These are phyloP conservation scores for Trichoderma orchidacearum DNA, from an alignment of 495 filamentous ascomycete species.

Conservation along the genomic window DNA sequence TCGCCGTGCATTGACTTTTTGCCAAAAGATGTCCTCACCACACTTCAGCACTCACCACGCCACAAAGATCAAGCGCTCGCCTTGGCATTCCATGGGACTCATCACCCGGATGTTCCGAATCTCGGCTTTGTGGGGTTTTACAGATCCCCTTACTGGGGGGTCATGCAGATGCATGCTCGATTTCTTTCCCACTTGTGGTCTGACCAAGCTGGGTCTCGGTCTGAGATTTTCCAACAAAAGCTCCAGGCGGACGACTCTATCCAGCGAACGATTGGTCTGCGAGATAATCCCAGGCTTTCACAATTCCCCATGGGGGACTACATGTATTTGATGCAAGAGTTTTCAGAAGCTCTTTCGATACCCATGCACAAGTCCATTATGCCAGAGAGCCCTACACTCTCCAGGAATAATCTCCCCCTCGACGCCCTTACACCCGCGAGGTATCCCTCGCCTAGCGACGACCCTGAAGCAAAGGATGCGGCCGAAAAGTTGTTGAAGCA, in stretches of 20 bases:
- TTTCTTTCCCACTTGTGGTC: slow-evolving; percentile 39
- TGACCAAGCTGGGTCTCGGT: slow-evolving; percentile 6
- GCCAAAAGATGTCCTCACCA: slow-evolving; percentile 35
- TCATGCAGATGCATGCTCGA: slow-evolving; percentile 77
- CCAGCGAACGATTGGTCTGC: slow-evolving; percentile 25
- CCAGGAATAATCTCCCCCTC: slow-evolving; percentile 23
- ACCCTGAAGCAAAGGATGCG: slow-evolving; percentile 9
- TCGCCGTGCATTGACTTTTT: slow-evolving; percentile 47
- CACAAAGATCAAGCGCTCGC: slow-evolving; percentile 53
- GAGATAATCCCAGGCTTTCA: slow-evolving; percentile 28
- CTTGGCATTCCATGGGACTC: slow-evolving; percentile 50
- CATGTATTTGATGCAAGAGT: slow-evolving; percentile 60
- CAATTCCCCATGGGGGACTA: slow-evolving; percentile 81
- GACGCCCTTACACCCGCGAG: slow-evolving; percentile 31
- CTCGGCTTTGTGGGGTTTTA: slow-evolving; percentile 81
- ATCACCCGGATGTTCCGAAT: slow-evolving; percentile 44
- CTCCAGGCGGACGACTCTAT: slow-evolving; percentile 23
- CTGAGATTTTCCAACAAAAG: neutral
- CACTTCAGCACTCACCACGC: slow-evolving; percentile 37
- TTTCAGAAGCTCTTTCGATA: slow-evolving; percentile 41
- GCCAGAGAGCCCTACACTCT: slow-evolving; percentile 13
- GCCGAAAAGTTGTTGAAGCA: slow-evolving; percentile 14
- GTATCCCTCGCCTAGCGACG: slow-evolving; percentile 14
- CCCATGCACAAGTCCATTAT: slow-evolving; percentile 9
- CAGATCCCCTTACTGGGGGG: slow-evolving; percentile 72